phyloP scores from a whole-genome alignment of 345 rosid species.

The Erucastrum elatum region DNA sequence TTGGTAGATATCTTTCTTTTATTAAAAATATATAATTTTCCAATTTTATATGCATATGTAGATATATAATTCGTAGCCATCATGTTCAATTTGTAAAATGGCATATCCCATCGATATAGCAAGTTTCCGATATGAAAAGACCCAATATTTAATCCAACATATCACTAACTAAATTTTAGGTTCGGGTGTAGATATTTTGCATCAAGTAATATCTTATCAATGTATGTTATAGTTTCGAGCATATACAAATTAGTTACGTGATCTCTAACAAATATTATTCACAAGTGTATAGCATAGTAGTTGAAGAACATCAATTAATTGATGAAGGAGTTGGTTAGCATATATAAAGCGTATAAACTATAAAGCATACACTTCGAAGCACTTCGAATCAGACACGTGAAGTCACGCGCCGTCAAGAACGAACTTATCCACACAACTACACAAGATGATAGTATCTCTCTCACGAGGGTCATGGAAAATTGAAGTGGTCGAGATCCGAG shows the following conservation, averaged over 20 bases:
- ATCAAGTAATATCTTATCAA: neutral
- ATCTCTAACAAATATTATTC: neutral
- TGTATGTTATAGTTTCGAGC: neutral
- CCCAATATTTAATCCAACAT: neutral
- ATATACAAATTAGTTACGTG: neutral
- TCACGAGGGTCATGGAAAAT: constrained; percentile 28
- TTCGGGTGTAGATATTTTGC: neutral
- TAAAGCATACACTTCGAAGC: constrained; percentile 26
- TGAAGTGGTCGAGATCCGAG: constrained; percentile 26
- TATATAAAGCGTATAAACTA: neutral
- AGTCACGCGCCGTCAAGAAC: constrained; percentile 18
- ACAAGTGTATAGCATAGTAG: neutral
- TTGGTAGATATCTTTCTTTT: neutral
- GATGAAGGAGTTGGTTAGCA: neutral
- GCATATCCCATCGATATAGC: neutral
- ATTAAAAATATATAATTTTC: neutral
- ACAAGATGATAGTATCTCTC: neutral
- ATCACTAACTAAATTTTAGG: neutral
- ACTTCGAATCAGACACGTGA: neutral
- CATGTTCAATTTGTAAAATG: neutral
- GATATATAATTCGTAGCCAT: neutral
- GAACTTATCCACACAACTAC: constrained; percentile 25
- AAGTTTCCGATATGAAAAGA: constrained; percentile 10
- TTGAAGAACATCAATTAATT: neutral
- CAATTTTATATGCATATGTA: neutral